Evolutionary conservation across 2,329 filamentous ascomycete genomes (phyloP).

Genomic region (Fusarium setosum): DNA sequence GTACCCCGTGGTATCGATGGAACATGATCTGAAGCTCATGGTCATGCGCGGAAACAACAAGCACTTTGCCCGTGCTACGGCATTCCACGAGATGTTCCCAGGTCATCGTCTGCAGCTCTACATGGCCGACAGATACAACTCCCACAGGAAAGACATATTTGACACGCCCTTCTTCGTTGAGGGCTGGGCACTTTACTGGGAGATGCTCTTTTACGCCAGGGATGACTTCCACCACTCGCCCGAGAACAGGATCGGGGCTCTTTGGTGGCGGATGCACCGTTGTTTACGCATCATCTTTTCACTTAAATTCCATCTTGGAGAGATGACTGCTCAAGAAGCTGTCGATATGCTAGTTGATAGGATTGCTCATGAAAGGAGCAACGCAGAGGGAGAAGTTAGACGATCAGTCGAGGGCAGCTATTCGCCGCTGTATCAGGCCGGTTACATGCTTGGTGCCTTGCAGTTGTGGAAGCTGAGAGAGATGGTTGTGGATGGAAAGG

Average conservation of each 20-base stretch:
- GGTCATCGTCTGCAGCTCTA: constrained; percentile 25
- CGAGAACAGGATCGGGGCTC: constrained; percentile 24
- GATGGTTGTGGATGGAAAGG: constrained; percentile 17
- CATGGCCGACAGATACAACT: constrained; percentile 30
- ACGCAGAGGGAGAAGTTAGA: constrained; percentile 24
- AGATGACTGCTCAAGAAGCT: constrained; percentile 32
- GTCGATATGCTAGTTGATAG: constrained; percentile 16
- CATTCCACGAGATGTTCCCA: constrained; percentile 32
- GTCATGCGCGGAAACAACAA: constrained; percentile 31
- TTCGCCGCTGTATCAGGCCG: constrained; percentile 28
- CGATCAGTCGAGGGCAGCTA: constrained; percentile 29
- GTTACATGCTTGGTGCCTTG: constrained; percentile 26
- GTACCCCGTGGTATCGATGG: constrained; percentile 23
- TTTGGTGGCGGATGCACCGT: constrained; percentile 34
- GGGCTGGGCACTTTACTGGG: constrained; percentile 33
- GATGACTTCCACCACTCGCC: constrained; percentile 29
- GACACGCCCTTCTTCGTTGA: constrained; percentile 30
- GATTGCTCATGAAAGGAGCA: constrained; percentile 27
- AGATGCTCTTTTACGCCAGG: constrained; percentile 24
- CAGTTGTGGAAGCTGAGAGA: constrained; percentile 31
- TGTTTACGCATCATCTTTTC: constrained; percentile 25
- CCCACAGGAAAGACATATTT: constrained; percentile 25
- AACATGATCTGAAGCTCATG: constrained; percentile 31
- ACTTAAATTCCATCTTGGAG: constrained; percentile 20
- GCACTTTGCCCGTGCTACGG: constrained; percentile 21